A percentile compares a stretch with the other conserved stretches of the same genome.
Conservation (phyloP, 805 yeast genomes). For the Starmerella davenportii region DNA sequence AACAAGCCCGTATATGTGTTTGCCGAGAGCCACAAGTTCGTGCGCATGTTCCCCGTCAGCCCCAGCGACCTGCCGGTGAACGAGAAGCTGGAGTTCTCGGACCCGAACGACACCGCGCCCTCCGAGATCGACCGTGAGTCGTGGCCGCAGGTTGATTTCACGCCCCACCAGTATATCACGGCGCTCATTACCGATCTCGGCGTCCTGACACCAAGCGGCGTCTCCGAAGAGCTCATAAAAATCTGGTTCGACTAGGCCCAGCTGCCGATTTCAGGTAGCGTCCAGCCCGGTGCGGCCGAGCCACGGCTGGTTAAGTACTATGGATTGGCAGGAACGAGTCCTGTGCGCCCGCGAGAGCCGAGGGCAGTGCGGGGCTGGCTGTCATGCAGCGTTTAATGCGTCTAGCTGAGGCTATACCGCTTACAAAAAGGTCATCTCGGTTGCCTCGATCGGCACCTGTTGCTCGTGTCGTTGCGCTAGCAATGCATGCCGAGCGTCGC, state of each 20-base stretch:
- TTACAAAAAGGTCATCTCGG: too few species aligned
- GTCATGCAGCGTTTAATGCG: too few species aligned
- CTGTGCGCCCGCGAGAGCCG: neutral
- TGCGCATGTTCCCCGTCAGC: constrained; percentile 83
- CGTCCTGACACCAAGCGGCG: constrained; percentile 92
- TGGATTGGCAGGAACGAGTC: neutral
- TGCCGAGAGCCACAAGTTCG: constrained; percentile 89
- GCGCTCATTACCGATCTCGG: constrained; percentile 94
- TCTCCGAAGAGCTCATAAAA: constrained; percentile 92
- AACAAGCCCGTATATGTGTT: constrained; percentile 88
- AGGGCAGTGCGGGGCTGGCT: too few species aligned
- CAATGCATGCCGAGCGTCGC: neutral
- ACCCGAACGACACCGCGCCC: constrained; percentile 19
- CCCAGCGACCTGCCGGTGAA: constrained; percentile 74
- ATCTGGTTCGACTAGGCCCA: constrained; percentile 77
- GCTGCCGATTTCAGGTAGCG: too few species aligned
- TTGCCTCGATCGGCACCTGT: too few species aligned
- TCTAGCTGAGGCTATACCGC: too few species aligned
- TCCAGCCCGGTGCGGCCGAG: too few species aligned
- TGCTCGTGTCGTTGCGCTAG: too few species aligned
- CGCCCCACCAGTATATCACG: constrained; percentile 88
- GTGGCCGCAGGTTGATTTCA: constrained; percentile 65
- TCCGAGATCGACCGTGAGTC: constrained; percentile 20
- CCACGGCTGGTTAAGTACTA: too few species aligned
- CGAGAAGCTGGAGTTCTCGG: constrained; percentile 26